Evolutionary conservation across 306 rosid genomes (phyloP), one percentile per base, ranked within the genome.

Genomic region (Prunus kanzakura): DNA sequence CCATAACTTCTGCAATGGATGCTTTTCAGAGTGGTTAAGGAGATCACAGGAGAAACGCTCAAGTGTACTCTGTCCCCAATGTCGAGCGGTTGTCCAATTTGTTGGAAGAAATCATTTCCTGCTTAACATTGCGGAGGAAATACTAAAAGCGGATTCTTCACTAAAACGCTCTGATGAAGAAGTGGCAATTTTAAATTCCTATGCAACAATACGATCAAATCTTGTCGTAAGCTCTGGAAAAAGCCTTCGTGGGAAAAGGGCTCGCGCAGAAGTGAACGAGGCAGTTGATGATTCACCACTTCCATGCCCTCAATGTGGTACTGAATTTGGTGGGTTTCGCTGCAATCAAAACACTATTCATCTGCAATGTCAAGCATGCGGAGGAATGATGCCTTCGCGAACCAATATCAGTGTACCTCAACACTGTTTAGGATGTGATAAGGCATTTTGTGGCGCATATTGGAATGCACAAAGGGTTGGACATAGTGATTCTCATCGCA

Each of bases 321-420:
- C 88, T 73, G 91, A 81, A 81, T 78, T 69, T 80, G 95, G 87
- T 68, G 93, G 88, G 43, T 91, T 86, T 79, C 84, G 41, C 56
- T 92, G 98, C 89, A 80, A 83, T 72, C 78, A 20, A 15, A 86
- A 64, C 81, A 90, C 93, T 16, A 71, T 82, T 68, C 98, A 94
- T 88, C 84, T 94, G 50, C 97, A 87, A 87, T 94, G 98, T 79
- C 92, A 92, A 67, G 93, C 84, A 70, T 94, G 98, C 74, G 93
- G 97, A 85, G 98, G 96, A 86, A 86, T 90, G 96, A 94, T 94
- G 98, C 97, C 98, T 71, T 90, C 89, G 56, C 90, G 91, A n/a
- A 52, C 80, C 72, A 79, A 67, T 72, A 67, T 23, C 60, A 67
- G 64, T 64, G 80, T 86, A 76, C 89, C 96, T 74, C 98, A 92